Conservation (phyloP, 768 basidiomycete species). For the Hypsizygus marmoreus region DNA sequence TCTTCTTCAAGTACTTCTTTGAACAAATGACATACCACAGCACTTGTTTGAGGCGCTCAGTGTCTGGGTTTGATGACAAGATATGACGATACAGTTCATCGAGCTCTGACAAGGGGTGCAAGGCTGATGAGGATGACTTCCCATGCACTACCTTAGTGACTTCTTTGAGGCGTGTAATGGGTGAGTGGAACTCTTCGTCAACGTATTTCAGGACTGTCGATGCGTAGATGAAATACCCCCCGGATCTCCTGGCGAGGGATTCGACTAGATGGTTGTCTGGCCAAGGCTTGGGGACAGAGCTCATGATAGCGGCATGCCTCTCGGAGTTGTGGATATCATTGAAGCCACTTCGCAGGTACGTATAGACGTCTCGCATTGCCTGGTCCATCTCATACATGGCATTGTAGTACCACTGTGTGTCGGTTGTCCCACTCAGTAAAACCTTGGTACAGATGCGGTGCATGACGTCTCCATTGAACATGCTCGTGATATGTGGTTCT, state of each 20-base stretch:
- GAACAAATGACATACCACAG: neutral
- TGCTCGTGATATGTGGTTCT: slow-evolving; percentile 21
- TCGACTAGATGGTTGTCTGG: slow-evolving; percentile 13
- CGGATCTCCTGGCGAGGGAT: slow-evolving; percentile 18
- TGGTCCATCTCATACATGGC: neutral
- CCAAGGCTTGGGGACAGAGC: slow-evolving; percentile 18
- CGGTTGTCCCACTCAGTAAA: neutral
- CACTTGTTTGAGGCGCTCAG: neutral
- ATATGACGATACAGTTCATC: slow-evolving; percentile 20
- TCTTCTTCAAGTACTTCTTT: too few relatives aligned
- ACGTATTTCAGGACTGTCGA: slow-evolving; percentile 23
- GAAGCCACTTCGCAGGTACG: slow-evolving; percentile 1
- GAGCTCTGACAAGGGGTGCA: slow-evolving; percentile 16
- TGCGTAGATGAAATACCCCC: slow-evolving; percentile 28
- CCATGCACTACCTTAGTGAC: too few relatives aligned
- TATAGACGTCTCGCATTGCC: neutral
- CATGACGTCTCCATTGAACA: slow-evolving; percentile 6
- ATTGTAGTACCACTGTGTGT: too few relatives aligned
- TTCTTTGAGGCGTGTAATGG: slow-evolving; percentile 6
- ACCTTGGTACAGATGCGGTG: neutral
- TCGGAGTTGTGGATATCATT: neutral
- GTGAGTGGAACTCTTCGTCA: slow-evolving; percentile 9
- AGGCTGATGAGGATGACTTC: neutral
- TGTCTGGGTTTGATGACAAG: neutral
- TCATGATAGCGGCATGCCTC: neutral